Percentiles rank a stretch among this genome's conserved stretches.
These are phyloP conservation scores for Metrosideros polymorpha DNA, from an alignment of 441 rosid species.

Conservation along the genomic window DNA sequence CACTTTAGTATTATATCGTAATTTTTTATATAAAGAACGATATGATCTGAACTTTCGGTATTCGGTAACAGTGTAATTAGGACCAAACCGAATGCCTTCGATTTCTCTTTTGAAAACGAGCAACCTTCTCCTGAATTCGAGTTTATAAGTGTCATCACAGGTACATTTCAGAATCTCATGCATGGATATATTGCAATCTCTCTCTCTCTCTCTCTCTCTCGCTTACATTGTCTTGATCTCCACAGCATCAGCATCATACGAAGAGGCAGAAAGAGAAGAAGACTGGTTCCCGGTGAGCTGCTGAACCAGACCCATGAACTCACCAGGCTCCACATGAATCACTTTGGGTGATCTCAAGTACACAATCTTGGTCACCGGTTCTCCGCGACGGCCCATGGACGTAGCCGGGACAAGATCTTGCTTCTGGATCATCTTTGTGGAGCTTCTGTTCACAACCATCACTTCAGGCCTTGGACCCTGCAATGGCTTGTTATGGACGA, in stretches of 20 bases:
- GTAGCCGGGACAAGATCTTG: background rate
- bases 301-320: conserved; percentile 46
- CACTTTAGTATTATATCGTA: background rate
- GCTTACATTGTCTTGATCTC: background rate
- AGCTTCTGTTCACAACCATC: conserved; percentile 5
- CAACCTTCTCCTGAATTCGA: background rate
- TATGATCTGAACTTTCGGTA: background rate
- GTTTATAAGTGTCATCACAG: background rate
- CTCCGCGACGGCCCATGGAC: background rate
- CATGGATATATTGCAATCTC: background rate
- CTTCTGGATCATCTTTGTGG: conserved; percentile 4
- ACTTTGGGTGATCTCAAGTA: conserved; percentile 41
- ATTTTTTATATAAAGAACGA: background rate
- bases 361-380: conserved; percentile 8
- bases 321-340: conserved; percentile 36
- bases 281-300: conserved; percentile 40
- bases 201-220: background rate
- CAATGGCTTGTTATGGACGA: background rate
- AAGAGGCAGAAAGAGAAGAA: background rate
- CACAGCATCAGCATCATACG: background rate
- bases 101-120: background rate
- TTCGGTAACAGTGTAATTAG: background rate
- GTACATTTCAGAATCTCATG: background rate
- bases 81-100: background rate
- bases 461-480: conserved; percentile 24